phyloP scores from a whole-genome alignment of 2,329 filamentous ascomycete species.

The Epichloe sp. region DNA sequence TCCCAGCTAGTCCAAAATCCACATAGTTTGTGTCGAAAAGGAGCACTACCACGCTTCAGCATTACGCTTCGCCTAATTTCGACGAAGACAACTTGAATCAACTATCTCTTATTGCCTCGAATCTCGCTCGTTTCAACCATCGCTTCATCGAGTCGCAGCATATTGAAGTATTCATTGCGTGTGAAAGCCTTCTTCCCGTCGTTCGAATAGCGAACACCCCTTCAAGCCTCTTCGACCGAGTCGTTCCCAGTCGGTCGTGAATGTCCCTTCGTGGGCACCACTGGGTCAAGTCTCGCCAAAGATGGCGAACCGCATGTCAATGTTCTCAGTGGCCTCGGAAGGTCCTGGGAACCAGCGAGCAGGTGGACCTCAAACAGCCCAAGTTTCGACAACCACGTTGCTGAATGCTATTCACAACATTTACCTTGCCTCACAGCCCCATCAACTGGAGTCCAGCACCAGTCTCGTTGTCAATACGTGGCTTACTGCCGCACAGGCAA shows the following conservation, averaged over 20 bases:
- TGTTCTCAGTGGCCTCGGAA: slow-evolving; percentile 55
- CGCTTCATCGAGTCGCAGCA: background rate
- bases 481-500: slow-evolving; percentile 64
- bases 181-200: background rate
- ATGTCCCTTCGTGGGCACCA: slow-evolving; percentile 26
- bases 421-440: slow-evolving; percentile 72
- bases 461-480: slow-evolving; percentile 93
- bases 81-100: background rate
- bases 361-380: slow-evolving; percentile 54
- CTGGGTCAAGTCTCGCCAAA: slow-evolving; percentile 10
- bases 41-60: background rate
- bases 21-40: background rate
- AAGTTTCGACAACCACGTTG: slow-evolving; percentile 85
- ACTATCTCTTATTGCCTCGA: background rate
- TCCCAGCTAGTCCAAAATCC: background rate
- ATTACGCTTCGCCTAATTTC: background rate
- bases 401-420: slow-evolving; percentile 85
- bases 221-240: background rate
- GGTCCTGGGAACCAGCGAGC: slow-evolving; percentile 43
- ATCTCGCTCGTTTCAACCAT: background rate
- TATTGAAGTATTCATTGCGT: background rate
- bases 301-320: slow-evolving; percentile 55
- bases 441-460: slow-evolving; percentile 76
- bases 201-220: background rate
- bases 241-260: slow-evolving; percentile 17